These are phyloP conservation scores for Akanthomyces muscarius DNA, from an alignment of 2,329 filamentous ascomycete species.

Conservation along the genomic window DNA sequence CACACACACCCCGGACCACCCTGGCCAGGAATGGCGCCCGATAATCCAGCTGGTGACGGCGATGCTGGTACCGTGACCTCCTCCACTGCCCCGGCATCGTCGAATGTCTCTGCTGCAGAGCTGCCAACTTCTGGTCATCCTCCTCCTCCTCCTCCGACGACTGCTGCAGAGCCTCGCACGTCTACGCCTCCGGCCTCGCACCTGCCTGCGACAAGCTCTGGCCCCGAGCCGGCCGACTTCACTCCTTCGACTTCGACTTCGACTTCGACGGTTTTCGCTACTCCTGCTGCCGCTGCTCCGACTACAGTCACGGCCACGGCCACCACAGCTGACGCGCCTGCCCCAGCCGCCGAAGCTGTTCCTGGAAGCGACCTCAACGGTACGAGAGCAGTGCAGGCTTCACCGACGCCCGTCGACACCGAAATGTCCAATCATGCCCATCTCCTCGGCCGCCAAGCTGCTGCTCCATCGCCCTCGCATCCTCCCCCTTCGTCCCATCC, in stretches of 20 bases:
- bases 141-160: conserved; percentile 12
- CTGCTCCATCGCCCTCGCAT: conserved; percentile 3
- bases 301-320: not conserved
- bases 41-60: conserved; percentile 14
- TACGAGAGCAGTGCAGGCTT: not conserved
- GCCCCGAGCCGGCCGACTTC: not conserved
- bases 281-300: not conserved
- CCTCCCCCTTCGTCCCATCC: conserved; percentile 12
- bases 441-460: conserved; percentile 1
- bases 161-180: conserved; percentile 2
- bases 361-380: not conserved
- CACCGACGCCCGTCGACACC: conserved; percentile 21
- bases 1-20: conserved; percentile 11
- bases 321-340: not conserved
- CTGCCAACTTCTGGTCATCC: not conserved
- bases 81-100: conserved; percentile 10
- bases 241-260: conserved; percentile 4
- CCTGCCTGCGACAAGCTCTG: not conserved
- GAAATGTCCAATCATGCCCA: conserved; percentile 33
- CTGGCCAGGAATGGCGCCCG: conserved; percentile 15
- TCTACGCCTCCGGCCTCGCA: not conserved
- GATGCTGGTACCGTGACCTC: conserved; percentile 11
- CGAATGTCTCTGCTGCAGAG: conserved; percentile 8
- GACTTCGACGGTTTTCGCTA: not conserved
- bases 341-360: not conserved